Evolutionary conservation across 192 early-diverging fungal genomes (phyloP), one percentile per base, ranked within the genome.

Genomic region (Funneliformis geosporum): DNA sequence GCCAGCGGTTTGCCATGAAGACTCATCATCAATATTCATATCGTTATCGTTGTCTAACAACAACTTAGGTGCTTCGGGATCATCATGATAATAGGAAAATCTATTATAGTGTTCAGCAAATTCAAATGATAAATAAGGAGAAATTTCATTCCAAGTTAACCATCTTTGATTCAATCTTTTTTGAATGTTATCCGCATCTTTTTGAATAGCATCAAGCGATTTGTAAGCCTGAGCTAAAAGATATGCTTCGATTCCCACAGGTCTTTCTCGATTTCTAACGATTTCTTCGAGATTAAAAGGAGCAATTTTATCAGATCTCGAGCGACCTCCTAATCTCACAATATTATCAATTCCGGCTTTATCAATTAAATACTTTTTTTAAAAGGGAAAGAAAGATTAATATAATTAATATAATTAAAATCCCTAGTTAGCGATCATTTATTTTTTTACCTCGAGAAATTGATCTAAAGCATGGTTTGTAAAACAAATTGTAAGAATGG

Each of bases 381-480:
- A 2, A 2, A 33, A 33, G 33, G 33, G 33, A 33, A 33, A 33
- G 33, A 33, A 23, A 60, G 39, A 39, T 21, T 40, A 60, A 39
- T 59, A 16, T 39, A 60, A 21, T 1, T 38, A 2, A 59, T 47
- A 47, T 27, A 28, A 47, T 47, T 12, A 12, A 12, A 50, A 12
- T 50, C 11, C 47, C 16, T 44, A 44, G 6, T 44, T 0, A 44
- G 9, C 8, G 6, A 44, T n/a, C 18, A 23, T n/a, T n/a, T 21
- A 44, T 9, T 9, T 70, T 1, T n/a, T 6, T 8, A 44, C 50
- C 40, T 88, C 87, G 1, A 92, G 64, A 75, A 91, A 91, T 76
- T 90, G 88, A 59, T 90, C 90, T 14, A 91, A 73, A 2, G 90
- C 90, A 71, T 90, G 90, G 65, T 91, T 91, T 16, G 90, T 91